Conservation (phyloP, 2,329 filamentous ascomycete species). For the Magnaporthiopsis incrustans region DNA sequence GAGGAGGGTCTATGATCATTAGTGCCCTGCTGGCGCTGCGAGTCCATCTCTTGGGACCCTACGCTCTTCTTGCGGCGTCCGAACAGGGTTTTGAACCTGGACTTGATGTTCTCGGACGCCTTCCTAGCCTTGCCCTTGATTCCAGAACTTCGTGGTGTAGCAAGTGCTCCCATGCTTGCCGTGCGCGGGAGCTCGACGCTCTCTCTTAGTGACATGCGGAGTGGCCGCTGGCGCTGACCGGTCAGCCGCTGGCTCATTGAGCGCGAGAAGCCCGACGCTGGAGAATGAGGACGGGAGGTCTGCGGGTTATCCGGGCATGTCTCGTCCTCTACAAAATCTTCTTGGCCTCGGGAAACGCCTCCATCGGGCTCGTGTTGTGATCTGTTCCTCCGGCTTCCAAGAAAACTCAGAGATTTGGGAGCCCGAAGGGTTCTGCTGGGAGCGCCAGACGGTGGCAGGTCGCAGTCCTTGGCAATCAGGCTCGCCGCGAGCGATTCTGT, state of each 20-base stretch:
- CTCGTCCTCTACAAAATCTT: not conserved
- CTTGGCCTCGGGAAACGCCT: not conserved
- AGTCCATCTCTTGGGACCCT: constrained; percentile 8
- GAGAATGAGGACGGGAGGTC: constrained; percentile 12
- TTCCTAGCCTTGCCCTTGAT: constrained; percentile 49
- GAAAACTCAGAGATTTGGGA: constrained; percentile 49
- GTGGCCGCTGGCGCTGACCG: constrained; percentile 7
- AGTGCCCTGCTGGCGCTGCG: not conserved
- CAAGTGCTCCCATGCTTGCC: constrained; percentile 10
- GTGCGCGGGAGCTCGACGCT: constrained; percentile 8
- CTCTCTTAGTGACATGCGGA: constrained; percentile 5
- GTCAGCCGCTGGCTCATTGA: constrained; percentile 8
- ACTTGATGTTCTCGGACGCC: constrained; percentile 53
- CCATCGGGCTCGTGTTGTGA: not conserved
- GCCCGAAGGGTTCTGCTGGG: constrained; percentile 27
- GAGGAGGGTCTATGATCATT: not conserved
- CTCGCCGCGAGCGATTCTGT: not conserved
- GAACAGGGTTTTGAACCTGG: constrained; percentile 46
- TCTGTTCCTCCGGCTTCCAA: constrained; percentile 17
- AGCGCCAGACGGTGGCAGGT: not conserved
- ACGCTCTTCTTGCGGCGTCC: constrained; percentile 4
- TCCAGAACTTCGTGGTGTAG: constrained; percentile 21
- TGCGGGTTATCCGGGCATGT: not conserved
- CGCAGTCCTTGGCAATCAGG: not conserved
- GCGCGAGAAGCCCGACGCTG: constrained; percentile 11